phyloP scores from a whole-genome alignment of 495 filamentous ascomycete species.

The Penicillium alfredii region DNA sequence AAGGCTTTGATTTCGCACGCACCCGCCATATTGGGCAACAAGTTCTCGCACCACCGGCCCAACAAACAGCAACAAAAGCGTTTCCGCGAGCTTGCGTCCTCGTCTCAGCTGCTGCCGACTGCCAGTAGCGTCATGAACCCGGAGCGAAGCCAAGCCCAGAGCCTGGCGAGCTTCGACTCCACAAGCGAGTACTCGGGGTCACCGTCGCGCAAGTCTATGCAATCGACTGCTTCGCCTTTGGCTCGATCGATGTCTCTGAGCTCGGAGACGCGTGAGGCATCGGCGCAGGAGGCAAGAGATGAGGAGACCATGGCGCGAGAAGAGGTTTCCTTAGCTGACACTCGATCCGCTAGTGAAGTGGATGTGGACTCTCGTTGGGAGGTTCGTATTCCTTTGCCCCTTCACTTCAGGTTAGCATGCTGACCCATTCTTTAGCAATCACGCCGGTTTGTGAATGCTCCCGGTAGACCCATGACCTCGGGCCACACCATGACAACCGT shows the following conservation, averaged over 20 bases:
- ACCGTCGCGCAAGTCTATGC: constrained; percentile 32
- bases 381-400: constrained; percentile 16
- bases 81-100: constrained; percentile 68
- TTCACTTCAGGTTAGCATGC: not conserved
- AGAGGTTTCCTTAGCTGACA: too few relatives aligned
- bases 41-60: constrained; percentile 82
- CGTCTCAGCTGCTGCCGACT: constrained; percentile 41
- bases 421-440: constrained; percentile 31
- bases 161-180: constrained; percentile 34
- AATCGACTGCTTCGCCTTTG: constrained; percentile 36
- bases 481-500: constrained; percentile 24
- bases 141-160: constrained; percentile 21
- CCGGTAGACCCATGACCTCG: constrained; percentile 34
- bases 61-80: constrained; percentile 70
- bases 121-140: constrained; percentile 43
- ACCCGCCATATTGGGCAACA: constrained; percentile 95
- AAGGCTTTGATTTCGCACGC: constrained; percentile 91
- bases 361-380: constrained; percentile 43
- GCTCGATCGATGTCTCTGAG: constrained; percentile 33
- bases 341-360: constrained; percentile 34
- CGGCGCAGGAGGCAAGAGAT: constrained; percentile 21
- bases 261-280: constrained; percentile 27
- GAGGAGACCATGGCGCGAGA: too few relatives aligned
- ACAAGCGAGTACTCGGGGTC: constrained; percentile 36
- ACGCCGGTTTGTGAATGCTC: constrained; percentile 33